Evolutionary conservation across 106 monocot species (phyloP).

Genomic region (Posidonia australis): DNA sequence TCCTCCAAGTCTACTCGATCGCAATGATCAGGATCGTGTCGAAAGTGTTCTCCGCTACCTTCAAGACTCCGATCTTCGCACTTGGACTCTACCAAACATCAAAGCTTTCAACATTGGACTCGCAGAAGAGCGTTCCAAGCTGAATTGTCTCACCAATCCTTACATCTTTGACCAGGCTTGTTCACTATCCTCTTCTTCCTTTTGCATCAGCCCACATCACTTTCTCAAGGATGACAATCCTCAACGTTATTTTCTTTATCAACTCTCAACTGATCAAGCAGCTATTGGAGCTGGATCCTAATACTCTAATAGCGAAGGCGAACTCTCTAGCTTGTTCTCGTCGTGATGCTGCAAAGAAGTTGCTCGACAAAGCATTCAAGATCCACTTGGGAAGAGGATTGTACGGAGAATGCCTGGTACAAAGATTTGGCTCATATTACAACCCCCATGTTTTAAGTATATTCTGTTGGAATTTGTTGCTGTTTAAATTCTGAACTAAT

Average conservation of each 20-base stretch:
- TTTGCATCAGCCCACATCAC: neutral
- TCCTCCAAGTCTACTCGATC: conserved; percentile 20
- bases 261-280: conserved; percentile 8
- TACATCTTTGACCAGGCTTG: conserved; percentile 57
- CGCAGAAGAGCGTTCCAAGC: conserved; percentile 36
- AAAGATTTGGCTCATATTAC: neutral
- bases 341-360: conserved; percentile 32
- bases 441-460: no score
- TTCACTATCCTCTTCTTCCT: neutral
- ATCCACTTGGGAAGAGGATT: conserved; percentile 72
- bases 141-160: conserved; percentile 77
- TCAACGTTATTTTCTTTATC: neutral
- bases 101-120: conserved; percentile 61
- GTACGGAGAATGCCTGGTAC: conserved; percentile 85
- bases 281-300: conserved; percentile 51
- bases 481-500: no score
- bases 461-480: no score
- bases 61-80: conserved; percentile 53
- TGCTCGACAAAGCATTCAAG: conserved; percentile 47
- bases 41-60: conserved; percentile 35
- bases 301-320: conserved; percentile 41
- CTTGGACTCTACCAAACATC: conserved; percentile 27
- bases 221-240: neutral
- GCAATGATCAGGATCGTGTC: conserved; percentile 29
- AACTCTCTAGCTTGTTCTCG: conserved; percentile 27